Conservation (phyloP, 371 early-diverging fungal species). For the Hamiltosporidium magnivora region DNA sequence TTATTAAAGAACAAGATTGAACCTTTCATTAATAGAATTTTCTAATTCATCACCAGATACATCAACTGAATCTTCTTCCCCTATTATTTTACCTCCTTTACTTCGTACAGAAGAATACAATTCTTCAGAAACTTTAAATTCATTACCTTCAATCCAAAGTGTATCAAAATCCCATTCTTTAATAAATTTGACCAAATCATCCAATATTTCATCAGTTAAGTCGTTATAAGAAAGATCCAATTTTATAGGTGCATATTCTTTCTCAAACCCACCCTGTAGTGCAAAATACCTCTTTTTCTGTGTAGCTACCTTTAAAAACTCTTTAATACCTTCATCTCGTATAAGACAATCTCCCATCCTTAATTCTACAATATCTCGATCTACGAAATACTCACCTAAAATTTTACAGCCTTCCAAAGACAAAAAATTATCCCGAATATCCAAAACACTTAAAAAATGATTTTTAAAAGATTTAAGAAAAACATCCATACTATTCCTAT, state of each 20-base stretch:
- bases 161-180: constrained; percentile 17
- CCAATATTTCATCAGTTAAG: constrained; percentile 35
- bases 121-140: constrained; percentile 26
- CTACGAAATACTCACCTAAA: constrained; percentile 31
- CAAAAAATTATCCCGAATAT: constrained; percentile 55
- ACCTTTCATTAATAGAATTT: constrained; percentile 6
- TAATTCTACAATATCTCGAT: constrained; percentile 41
- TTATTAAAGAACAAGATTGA: constrained; percentile 2
- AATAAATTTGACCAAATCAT: constrained; percentile 23
- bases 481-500: constrained; percentile 32
- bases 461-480: constrained; percentile 28
- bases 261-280: constrained; percentile 27
- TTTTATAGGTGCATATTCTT: constrained; percentile 1
- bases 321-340: constrained; percentile 37
- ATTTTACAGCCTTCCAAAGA: constrained; percentile 34
- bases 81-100: constrained; percentile 18
- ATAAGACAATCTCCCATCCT: constrained; percentile 46
- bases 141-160: constrained; percentile 50
- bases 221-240: constrained; percentile 56
- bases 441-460: constrained; percentile 36
- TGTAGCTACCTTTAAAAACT: constrained; percentile 23
- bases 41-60: constrained; percentile 4
- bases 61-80: constrained; percentile 1
- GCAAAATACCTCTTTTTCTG: constrained; percentile 9
- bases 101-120: not conserved